Conservation (phyloP, 306 rosid species). For the Sicyos edulis region DNA sequence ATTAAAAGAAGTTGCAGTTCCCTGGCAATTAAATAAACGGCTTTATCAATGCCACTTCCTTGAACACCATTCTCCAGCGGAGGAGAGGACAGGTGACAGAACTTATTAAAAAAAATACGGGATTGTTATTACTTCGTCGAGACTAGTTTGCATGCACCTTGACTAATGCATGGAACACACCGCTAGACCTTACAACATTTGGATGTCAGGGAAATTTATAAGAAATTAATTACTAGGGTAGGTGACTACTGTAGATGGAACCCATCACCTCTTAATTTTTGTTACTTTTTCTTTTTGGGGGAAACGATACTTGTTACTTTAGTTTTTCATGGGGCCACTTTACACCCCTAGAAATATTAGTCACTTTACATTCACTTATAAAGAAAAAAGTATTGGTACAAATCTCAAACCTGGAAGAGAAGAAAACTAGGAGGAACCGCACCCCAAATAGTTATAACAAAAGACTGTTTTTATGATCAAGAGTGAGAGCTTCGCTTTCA, state of each 20-base stretch:
- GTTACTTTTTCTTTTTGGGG: too few relatives aligned
- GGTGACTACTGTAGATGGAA: too few relatives aligned
- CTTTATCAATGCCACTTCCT: neutral
- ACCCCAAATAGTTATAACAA: neutral
- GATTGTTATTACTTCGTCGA: too few relatives aligned
- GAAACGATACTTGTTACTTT: too few relatives aligned
- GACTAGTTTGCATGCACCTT: too few relatives aligned
- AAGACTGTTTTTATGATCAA: too few relatives aligned
- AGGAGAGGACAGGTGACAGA: neutral
- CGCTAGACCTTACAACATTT: too few relatives aligned
- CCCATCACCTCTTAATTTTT: too few relatives aligned
- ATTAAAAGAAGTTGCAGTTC: neutral
- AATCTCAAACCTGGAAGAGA: neutral
- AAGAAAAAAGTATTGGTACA: neutral
- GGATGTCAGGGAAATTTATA: too few relatives aligned
- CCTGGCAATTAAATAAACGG: neutral
- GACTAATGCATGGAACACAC: too few relatives aligned
- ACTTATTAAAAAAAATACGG: neutral
- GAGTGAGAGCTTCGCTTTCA: too few relatives aligned
- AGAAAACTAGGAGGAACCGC: neutral
- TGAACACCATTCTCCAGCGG: neutral
- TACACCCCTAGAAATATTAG: neutral
- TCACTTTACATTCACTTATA: neutral
- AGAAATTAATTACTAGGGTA: too few relatives aligned
- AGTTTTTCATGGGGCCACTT: neutral